Conservation (phyloP, 2,329 filamentous ascomycete species). For the Colletotrichum liriopes region DNA sequence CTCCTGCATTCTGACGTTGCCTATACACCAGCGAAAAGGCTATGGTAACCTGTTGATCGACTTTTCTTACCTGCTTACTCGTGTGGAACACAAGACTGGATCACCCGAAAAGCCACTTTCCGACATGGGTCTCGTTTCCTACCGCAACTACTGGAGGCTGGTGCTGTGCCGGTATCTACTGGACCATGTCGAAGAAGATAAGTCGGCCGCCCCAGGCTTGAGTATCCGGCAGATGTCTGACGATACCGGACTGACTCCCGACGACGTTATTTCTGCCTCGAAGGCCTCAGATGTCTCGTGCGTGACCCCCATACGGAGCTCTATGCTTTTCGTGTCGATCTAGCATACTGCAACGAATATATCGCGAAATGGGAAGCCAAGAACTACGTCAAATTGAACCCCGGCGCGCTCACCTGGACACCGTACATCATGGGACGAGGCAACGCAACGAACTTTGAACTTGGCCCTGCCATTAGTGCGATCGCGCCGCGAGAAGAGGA, state of each 20-base stretch:
- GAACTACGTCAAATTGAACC: constrained; percentile 87
- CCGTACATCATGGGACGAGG: constrained; percentile 96
- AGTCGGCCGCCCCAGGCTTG: constrained; percentile 58
- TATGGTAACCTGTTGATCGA: constrained; percentile 98
- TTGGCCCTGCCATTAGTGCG: constrained; percentile 84
- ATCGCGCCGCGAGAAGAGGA: constrained; percentile 90
- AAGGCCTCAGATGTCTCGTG: constrained; percentile 90
- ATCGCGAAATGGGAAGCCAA: constrained; percentile 92
- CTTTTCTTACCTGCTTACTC: constrained; percentile 96
- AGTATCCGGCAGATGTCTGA: constrained; percentile 82
- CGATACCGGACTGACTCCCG: constrained; percentile 93
- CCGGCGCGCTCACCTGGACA: constrained; percentile 89
- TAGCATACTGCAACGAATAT: constrained; percentile 88
- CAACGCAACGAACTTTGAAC: constrained; percentile 86
- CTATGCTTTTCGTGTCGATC: constrained; percentile 91
- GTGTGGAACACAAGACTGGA: constrained; percentile 92
- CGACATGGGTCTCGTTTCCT: constrained; percentile 97
- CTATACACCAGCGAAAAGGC: constrained; percentile 96
- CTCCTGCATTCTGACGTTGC: constrained; percentile 94
- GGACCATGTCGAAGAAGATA: constrained; percentile 62
- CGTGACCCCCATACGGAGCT: constrained; percentile 89
- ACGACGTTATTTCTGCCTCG: constrained; percentile 97
- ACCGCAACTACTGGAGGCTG: constrained; percentile 96
- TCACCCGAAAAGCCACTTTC: constrained; percentile 98
- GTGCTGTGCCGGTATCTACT: constrained; percentile 89